A percentile compares a stretch with the other conserved stretches of the same genome.
Evolutionary conservation across 148 eudicot genomes (phyloP).

Genomic region (Rheum nobile): DNA sequence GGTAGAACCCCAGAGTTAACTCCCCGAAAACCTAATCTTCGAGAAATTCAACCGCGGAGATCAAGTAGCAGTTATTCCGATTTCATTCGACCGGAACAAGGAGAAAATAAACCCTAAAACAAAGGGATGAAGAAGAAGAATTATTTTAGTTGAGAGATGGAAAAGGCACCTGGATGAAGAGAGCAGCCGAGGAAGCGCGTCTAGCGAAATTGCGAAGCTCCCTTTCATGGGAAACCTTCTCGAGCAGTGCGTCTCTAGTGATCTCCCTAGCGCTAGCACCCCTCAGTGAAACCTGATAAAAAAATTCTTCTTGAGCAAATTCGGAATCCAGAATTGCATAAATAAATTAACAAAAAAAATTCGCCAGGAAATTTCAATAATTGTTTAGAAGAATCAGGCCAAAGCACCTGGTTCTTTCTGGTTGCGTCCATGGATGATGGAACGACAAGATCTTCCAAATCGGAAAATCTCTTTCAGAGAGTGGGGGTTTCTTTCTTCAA

Average conservation of each 20-base stretch:
- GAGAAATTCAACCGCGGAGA: background rate
- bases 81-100: background rate
- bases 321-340: background rate
- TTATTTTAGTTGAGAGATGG: background rate
- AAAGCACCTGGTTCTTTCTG: conserved; percentile 6
- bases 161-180: conserved; percentile 55
- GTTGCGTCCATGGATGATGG: conserved; percentile 3
- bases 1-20: background rate
- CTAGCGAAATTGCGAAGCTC: conserved; percentile 69
- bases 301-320: background rate
- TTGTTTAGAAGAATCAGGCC: background rate
- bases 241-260: conserved; percentile 64
- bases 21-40: background rate
- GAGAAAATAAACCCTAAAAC: background rate
- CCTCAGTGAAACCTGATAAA: conserved; percentile 62
- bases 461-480: background rate
- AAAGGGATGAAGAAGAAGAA: background rate
- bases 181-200: conserved; percentile 54
- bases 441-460: background rate
- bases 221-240: conserved; percentile 65
- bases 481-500: background rate
- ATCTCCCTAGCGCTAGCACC: conserved; percentile 84
- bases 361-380: background rate
- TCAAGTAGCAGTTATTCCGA: background rate
- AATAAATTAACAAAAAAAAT: background rate